Evolutionary conservation across 1,284 basidiomycete genomes (phyloP), one percentile per base, ranked within the genome.

Genomic region (Sporisorium graminicola): DNA sequence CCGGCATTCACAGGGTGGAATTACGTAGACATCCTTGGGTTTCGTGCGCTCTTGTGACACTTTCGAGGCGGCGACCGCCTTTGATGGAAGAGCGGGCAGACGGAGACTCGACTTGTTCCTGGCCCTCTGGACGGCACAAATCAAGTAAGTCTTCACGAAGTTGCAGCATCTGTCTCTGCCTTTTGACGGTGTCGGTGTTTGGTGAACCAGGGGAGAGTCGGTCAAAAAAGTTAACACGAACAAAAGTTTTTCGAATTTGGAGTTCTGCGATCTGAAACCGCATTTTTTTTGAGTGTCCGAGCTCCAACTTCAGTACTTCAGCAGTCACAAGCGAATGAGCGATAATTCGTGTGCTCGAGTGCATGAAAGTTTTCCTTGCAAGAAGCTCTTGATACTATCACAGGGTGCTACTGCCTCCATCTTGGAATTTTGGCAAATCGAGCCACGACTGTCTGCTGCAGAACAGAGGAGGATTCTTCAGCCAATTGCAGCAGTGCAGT

Each of bases 361-460:
- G 49, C 61, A 37, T 26, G 42, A 44, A 52, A 58, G 40, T 14
- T 27, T 29, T 16, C 27, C 12, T 12, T 31, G 55, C n/a, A 60
- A 60, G 54, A 10, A 7, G 31, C 54, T 49, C 51, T 42, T 20
- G 53, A 20, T 35, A 56, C 50, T 58, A 57, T 66, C 55, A 59
- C 54, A 51, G 16, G 40, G 64, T 58, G 56, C 59, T 66, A 59
- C 69, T 66, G 69, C 69, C 69, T 72, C 27, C 69, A 72, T 72
- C 69, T 62, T 65, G 62, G 61, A 57, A 33, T 1, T 31, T 53
- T 22, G 13, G 35, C n/a, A 37, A 52, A 42, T 54, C 24, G 22
- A 47, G 44, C 13, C 12, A 26, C 44, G 22, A 44, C 10, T 24
- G n/a, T 20, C 52, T 40, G 26, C 40, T 20, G 53, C 53, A 43